Conservation (phyloP, 768 basidiomycete species). For the Xanthoconium purpureum region DNA sequence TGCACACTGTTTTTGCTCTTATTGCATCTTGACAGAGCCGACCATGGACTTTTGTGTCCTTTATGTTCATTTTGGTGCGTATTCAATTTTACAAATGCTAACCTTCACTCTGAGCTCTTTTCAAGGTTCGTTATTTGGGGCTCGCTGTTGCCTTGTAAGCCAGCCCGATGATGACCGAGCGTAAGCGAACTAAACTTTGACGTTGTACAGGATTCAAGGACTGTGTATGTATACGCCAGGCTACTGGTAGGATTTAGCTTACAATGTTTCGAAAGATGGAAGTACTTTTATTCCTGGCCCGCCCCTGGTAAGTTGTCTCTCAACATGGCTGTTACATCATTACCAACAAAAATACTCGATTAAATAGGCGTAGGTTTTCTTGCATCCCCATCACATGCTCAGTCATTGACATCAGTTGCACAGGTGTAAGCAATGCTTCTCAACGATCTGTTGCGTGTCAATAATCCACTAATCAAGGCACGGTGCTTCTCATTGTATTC, state of each 20-base stretch:
- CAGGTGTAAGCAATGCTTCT: constrained; percentile 15
- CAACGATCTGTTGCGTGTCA: not conserved
- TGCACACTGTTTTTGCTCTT: not conserved
- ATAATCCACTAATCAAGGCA: constrained; percentile 8
- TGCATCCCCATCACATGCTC: not conserved
- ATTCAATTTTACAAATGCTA: not conserved
- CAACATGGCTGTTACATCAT: not conserved
- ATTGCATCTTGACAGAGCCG: constrained; percentile 8
- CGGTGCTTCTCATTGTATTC: not conserved
- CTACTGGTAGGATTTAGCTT: not conserved
- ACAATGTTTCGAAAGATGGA: constrained; percentile 10
- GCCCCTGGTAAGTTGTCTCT: not conserved
- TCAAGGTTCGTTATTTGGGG: constrained; percentile 21
- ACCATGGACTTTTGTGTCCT: constrained; percentile 15
- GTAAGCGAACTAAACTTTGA: not conserved
- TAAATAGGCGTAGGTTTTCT: constrained; percentile 16
- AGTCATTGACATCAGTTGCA: not conserved
- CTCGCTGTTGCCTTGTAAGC: constrained; percentile 13
- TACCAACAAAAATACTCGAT: not conserved
- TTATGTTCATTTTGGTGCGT: constrained; percentile 18
- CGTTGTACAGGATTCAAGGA: not conserved
- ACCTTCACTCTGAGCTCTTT: not conserved
- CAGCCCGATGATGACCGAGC: not conserved
- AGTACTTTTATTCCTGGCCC: constrained; percentile 20
- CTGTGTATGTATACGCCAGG: constrained; percentile 7